Evolutionary conservation across 495 filamentous ascomycete species (phyloP), one percentile per base, ranked within the genome.

Genomic region (Penicillium cosmopolitanum): DNA sequence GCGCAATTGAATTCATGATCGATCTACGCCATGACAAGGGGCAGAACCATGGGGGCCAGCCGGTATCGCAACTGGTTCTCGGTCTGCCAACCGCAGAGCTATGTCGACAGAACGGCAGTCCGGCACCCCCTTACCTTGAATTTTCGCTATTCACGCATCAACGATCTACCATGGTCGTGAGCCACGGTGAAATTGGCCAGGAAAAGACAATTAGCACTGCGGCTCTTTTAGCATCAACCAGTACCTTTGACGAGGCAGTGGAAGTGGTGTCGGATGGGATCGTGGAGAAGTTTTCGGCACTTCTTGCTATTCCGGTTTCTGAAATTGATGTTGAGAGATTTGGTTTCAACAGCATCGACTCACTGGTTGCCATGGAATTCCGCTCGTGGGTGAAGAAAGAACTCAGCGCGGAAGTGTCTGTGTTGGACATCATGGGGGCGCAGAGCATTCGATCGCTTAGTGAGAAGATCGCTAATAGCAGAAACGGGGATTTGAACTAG

Each of bases 361-460:
- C 77, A 0, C 64, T 83, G 11, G 71, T 83, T 6, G 70, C 74
- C 5, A 77, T 84, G 57, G 81, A 83, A 55, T 64, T 84, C 46
- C 66, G 78, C 9, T 72, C 66, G 5, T 83, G 80, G 79, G 77
- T 70, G 31, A 53, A 71, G 13, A 72, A 72, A 31, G 62, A 62
- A 18, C 53, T 81, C 2, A 70, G 65, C 28, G 64, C 71, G 10
- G 76, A 80, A 0, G 60, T 81, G 8, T 72, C 66, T 25, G 60
- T 78, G 42, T 53, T 79, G 23, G 76, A 80, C 42, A 69, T 81
- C 33, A 70, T 74, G 61, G 71, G 69, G 2, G 66, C 69, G 5
- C 61, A 59, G 54, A 72, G 64, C 50, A 64, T 72, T 23, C 55
- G 40, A 4, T 51, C 58, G 10, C 56, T 72, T 19, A 72, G 69